A percentile compares a stretch with the other conserved stretches of the same genome.
Evolutionary conservation across 2,329 filamentous ascomycete species (phyloP).

Genomic region (Clonostachys rhizophaga): DNA sequence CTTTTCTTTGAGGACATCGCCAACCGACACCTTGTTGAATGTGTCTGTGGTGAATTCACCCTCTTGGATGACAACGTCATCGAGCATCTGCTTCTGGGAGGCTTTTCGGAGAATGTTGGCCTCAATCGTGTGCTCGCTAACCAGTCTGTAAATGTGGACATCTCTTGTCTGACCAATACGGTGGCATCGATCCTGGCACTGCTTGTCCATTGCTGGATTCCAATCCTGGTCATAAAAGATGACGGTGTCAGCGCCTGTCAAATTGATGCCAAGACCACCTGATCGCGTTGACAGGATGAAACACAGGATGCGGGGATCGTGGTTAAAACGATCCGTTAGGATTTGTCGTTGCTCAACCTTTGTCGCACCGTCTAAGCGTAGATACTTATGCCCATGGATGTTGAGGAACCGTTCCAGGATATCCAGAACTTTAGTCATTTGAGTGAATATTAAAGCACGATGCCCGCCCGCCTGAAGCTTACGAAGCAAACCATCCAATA

Average conservation of each 20-base stretch:
- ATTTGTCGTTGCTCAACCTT: slow-evolving; percentile 95
- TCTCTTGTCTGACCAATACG: slow-evolving; percentile 96
- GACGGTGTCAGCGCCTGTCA: slow-evolving; percentile 94
- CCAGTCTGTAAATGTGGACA: slow-evolving; percentile 94
- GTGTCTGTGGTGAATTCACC: slow-evolving; percentile 97
- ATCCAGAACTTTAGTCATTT: slow-evolving; percentile 98
- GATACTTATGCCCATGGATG: slow-evolving; percentile 94
- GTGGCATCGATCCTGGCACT: slow-evolving; percentile 96
- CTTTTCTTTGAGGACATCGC: slow-evolving; percentile 62
- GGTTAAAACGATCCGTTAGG: slow-evolving; percentile 94
- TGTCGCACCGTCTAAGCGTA: slow-evolving; percentile 92
- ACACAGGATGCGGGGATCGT: slow-evolving; percentile 83
- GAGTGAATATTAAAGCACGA: slow-evolving; percentile 94
- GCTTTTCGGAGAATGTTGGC: slow-evolving; percentile 96
- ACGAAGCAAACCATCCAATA: slow-evolving; percentile 79
- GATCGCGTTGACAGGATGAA: slow-evolving; percentile 96
- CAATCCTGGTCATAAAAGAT: slow-evolving; percentile 99
- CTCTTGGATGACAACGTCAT: slow-evolving; percentile 97
- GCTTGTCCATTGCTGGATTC: slow-evolving; percentile 99
- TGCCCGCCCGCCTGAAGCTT: slow-evolving; percentile 86
- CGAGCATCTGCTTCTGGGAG: slow-evolving; percentile 95
- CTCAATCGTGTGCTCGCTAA: slow-evolving; percentile 93
- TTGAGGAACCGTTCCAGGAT: slow-evolving; percentile 97
- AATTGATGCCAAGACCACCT: slow-evolving; percentile 90
- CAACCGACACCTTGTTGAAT: slow-evolving; percentile 74